Conservation (phyloP, 78 protist genomes). For the Thecamonas trahens region DNA sequence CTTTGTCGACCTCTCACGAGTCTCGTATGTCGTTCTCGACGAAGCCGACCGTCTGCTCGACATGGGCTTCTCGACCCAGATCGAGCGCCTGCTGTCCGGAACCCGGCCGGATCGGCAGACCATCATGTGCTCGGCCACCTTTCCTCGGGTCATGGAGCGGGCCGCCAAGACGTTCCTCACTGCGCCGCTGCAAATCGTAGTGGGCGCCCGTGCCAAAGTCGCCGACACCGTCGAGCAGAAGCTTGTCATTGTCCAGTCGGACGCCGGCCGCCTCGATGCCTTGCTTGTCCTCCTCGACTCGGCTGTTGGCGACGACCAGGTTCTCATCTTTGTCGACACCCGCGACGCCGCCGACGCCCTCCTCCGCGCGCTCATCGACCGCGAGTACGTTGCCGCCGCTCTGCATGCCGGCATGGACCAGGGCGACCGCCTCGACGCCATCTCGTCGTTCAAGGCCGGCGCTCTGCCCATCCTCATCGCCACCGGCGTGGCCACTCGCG, state of each 20-base stretch:
- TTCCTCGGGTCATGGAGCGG: constrained; percentile 67
- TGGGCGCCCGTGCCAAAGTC: constrained; percentile 82
- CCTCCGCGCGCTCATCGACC: constrained; percentile 17
- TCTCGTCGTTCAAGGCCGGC: constrained; percentile 74
- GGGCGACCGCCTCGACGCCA: constrained; percentile 80
- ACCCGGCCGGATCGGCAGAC: constrained; percentile 86
- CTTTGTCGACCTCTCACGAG: constrained; percentile 86
- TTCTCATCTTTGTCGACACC: constrained; percentile 82
- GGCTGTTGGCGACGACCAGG: constrained; percentile 51
- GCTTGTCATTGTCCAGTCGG: constrained; percentile 66
- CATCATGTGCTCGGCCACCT: constrained; percentile 92
- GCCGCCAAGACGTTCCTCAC: constrained; percentile 56
- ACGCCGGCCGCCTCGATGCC: constrained; percentile 19
- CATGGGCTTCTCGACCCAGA: constrained; percentile 90
- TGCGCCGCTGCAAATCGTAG: constrained; percentile 81
- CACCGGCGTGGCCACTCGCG: constrained; percentile 96
- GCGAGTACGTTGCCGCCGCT: constrained; percentile 56
- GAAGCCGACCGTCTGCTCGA: constrained; percentile 99
- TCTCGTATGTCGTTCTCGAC: constrained; percentile 91
- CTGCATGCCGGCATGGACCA: constrained; percentile 96
- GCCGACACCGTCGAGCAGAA: constrained; percentile 68
- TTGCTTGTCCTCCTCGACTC: constrained; percentile 41
- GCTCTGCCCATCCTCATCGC: constrained; percentile 75
- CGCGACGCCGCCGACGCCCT: constrained; percentile 77
- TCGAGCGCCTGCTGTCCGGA: constrained; percentile 64